phyloP scores from a whole-genome alignment of 176 grass and related monocot genomes.

The Phyllostachys edulis region DNA sequence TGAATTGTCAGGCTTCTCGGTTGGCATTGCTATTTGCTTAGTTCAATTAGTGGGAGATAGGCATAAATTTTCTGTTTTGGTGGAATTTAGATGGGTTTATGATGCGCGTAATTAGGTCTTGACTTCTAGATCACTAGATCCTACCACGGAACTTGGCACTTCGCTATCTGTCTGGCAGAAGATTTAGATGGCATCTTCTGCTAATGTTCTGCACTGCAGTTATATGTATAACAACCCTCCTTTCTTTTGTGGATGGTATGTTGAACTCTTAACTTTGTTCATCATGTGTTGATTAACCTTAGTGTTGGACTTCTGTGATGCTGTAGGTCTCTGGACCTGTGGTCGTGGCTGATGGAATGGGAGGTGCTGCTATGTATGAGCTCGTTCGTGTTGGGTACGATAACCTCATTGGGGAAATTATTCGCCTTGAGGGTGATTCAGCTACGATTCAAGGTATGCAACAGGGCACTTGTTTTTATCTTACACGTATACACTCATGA shows the following conservation, averaged over 20 bases:
- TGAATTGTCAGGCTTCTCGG: neutral
- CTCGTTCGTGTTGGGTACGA: slow-evolving; percentile 57
- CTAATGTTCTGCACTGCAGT: neutral
- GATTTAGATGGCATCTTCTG: neutral
- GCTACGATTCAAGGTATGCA: slow-evolving; percentile 73
- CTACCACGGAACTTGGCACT: neutral
- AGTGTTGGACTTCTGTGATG: neutral
- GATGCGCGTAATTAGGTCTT: neutral
- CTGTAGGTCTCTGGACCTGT: slow-evolving; percentile 85
- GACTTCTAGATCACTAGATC: neutral
- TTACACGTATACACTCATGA: neutral
- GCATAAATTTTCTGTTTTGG: neutral
- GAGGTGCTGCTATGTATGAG: slow-evolving; percentile 63
- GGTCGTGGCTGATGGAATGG: slow-evolving; percentile 94
- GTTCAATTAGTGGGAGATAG: neutral
- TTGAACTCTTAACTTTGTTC: neutral
- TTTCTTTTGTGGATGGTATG: neutral
- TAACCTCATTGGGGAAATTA: slow-evolving; percentile 61
- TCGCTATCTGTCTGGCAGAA: neutral
- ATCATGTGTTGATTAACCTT: neutral
- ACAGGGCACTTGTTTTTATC: neutral
- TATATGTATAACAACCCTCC: neutral
- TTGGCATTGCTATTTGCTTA: neutral
- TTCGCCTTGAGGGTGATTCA: slow-evolving; percentile 58
- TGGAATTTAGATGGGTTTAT: neutral